Evolutionary conservation across 139 green algal genomes (phyloP).

Genomic region (Pseudopediastrum boryanum): DNA sequence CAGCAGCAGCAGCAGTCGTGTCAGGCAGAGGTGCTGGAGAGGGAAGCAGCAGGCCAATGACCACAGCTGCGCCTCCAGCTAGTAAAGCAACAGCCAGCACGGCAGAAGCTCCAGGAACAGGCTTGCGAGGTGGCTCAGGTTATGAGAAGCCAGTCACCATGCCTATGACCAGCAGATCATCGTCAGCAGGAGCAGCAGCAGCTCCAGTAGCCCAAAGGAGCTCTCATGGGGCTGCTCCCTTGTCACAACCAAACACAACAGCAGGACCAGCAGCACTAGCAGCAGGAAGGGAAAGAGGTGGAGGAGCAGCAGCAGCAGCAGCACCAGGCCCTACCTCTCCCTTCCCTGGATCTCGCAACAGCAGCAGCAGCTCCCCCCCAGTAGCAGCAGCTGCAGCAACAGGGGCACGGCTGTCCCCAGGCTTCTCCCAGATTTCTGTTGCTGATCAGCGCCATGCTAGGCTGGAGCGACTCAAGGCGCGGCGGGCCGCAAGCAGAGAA

Average conservation of each 20-base stretch:
- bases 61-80: too few species aligned
- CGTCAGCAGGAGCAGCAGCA: conserved; percentile 2
- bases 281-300: neutral
- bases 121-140: neutral
- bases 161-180: neutral
- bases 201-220: too few species aligned
- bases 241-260: too few species aligned
- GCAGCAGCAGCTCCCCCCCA: neutral
- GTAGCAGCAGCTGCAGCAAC: neutral
- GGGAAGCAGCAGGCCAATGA: too few species aligned
- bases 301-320: too few species aligned
- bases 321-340: too few species aligned
- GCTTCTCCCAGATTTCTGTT: too few species aligned
- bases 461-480: neutral
- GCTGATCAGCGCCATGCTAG: neutral
- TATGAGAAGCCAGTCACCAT: neutral
- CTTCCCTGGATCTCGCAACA: too few species aligned
- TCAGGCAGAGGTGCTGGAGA: too few species aligned
- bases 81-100: neutral
- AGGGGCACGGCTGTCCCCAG: neutral
- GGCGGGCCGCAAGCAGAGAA: too few species aligned
- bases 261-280: neutral
- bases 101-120: neutral
- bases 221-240: too few species aligned
- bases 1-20: too few species aligned